Base-by-base conservation (phyloP, 305 asterid species). In the Petunia hybrid region DNA sequence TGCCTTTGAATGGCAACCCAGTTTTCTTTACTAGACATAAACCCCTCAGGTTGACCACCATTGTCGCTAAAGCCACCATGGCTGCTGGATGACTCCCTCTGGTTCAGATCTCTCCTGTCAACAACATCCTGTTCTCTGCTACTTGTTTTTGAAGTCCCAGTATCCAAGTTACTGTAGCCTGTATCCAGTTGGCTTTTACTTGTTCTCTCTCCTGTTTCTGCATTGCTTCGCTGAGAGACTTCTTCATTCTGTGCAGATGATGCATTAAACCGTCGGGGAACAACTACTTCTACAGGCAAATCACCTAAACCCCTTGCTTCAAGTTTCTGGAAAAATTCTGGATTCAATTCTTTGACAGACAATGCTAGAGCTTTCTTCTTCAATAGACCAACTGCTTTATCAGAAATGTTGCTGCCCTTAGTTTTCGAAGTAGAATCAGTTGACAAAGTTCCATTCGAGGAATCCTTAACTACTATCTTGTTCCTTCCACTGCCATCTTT, bases 1-100 rank as follows among this genome's bases (percentile, higher is more conserved):
- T 95, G 99, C 88, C 94, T 90, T 88, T 95, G 99, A 81, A 95
- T 94, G 77, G 93, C 95, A 89, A 91, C 80, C 97, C 97, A 94
- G 73, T 92, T 94, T 79, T 95, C 98, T 89, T 90, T 94, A 62
- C 85, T 91, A 78, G 90, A 90, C 87, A 85, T 83, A 81, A 80
- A 89, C 57, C n/a, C n/a, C n/a, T n/a, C n/a, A n/a, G n/a, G n/a
- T n/a, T n/a, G n/a, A n/a, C n/a, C n/a, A n/a, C n/a, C 91, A 82
- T 71, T 85, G 86, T 90, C 89, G 38, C 96, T 71, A 84, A 85
- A 67, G 36, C 89, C 95, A 61, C 85, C 84, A 78, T 85, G 83
- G 67, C 67, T 70, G 59, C 86, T 68, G 41, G 92, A 84, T 45
- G n/a, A n/a, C n/a, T n/a, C n/a, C n/a, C n/a, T n/a, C n/a, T n/a